Evolutionary conservation across 768 basidiomycete species (phyloP).

Genomic region (Lactarius trivialis): DNA sequence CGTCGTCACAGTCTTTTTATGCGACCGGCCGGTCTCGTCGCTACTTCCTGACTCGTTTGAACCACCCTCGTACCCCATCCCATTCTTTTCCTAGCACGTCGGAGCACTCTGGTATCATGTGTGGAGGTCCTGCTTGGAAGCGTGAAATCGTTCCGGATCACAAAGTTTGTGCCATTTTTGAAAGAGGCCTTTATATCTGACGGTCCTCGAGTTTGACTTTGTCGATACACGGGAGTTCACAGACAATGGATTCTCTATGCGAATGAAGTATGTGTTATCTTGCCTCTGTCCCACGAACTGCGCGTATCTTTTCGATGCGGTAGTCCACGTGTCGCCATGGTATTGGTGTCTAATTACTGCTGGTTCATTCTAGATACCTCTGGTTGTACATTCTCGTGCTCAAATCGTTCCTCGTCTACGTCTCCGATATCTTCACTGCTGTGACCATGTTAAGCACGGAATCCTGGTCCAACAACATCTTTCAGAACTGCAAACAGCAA

Average conservation of each 20-base stretch:
- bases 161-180: slow-evolving; percentile 53
- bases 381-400: slow-evolving; percentile 90
- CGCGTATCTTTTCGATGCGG: neutral
- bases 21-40: slow-evolving; percentile 27
- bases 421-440: slow-evolving; percentile 96
- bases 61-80: slow-evolving; percentile 8
- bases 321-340: neutral
- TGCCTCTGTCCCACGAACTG: neutral
- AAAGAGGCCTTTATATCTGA: neutral
- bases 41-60: slow-evolving; percentile 25
- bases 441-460: slow-evolving; percentile 91
- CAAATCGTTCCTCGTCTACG: slow-evolving; percentile 94
- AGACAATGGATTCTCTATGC: slow-evolving; percentile 80
- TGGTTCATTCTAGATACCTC: slow-evolving; percentile 56
- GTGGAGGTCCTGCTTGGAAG: slow-evolving; percentile 87
- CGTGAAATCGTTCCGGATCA: slow-evolving; percentile 96
- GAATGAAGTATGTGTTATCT: slow-evolving; percentile 56
- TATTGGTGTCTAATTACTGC: slow-evolving; percentile 1
- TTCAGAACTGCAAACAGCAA: slow-evolving; percentile 54
- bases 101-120: slow-evolving; percentile 37
- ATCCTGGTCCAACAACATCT: slow-evolving; percentile 89
- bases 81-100: slow-evolving; percentile 22
- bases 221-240: slow-evolving; percentile 90
- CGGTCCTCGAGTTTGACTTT: slow-evolving; percentile 77
- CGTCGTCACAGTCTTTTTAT: slow-evolving; percentile 25